phyloP scores from a whole-genome alignment of 2,329 filamentous ascomycete species.

The Cladorrhinum sp. region DNA sequence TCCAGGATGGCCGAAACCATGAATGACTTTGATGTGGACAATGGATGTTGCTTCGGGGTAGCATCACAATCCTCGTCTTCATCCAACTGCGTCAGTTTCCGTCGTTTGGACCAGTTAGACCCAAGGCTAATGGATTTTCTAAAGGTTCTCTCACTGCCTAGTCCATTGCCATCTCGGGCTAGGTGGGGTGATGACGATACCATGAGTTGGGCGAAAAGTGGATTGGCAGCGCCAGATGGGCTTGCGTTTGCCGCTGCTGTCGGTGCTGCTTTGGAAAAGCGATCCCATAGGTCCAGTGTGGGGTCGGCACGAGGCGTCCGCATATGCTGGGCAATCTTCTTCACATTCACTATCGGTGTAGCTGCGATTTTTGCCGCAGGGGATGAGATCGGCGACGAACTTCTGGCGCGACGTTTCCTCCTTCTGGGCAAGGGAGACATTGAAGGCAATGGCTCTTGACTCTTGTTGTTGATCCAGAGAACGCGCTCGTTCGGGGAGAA shows the following conservation, averaged over 20 bases:
- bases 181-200: slow-evolving; percentile 69
- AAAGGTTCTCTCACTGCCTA: slow-evolving; percentile 47
- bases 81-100: slow-evolving; percentile 54
- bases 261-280: slow-evolving; percentile 58
- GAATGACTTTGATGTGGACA: slow-evolving; percentile 53
- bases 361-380: slow-evolving; percentile 49
- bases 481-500: slow-evolving; percentile 61
- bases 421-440: slow-evolving; percentile 47
- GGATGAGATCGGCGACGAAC: slow-evolving; percentile 70
- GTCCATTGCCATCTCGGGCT: slow-evolving; percentile 39
- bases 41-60: slow-evolving; percentile 34
- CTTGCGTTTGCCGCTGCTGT: slow-evolving; percentile 42
- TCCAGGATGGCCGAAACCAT: slow-evolving; percentile 64
- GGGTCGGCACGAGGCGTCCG: slow-evolving; percentile 70
- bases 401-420: slow-evolving; percentile 63
- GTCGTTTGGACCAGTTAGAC: slow-evolving; percentile 68
- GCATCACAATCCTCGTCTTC: slow-evolving; percentile 34
- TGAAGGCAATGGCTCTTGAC: slow-evolving; percentile 38
- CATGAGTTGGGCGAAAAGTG: slow-evolving; percentile 62
- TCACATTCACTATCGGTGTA: slow-evolving; percentile 53
- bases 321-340: slow-evolving; percentile 55
- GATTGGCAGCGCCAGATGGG: slow-evolving; percentile 49
- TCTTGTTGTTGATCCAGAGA: slow-evolving; percentile 53
- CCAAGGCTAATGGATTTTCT: slow-evolving; percentile 68
- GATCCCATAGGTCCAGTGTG: slow-evolving; percentile 73